phyloP scores from a whole-genome alignment of 495 filamentous ascomycete species.

The Haplographium delicatum region DNA sequence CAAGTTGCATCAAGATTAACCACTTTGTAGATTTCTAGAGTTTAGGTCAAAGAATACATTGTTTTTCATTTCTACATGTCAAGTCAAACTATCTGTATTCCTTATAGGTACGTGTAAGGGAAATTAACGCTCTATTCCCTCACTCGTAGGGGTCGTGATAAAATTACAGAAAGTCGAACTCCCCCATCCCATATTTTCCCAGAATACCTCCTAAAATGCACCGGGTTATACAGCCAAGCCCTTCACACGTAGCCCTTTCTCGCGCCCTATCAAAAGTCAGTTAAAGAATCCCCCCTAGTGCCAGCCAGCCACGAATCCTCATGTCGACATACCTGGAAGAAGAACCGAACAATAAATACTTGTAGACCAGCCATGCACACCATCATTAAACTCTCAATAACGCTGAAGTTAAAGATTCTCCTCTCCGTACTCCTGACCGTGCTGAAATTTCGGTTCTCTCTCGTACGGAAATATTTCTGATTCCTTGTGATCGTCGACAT shows the following conservation, averaged over 20 bases:
- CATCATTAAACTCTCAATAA: conserved; percentile 89
- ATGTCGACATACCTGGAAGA: conserved; percentile 72
- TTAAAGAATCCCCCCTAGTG: conserved; percentile 8
- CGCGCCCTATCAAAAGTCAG: conserved; percentile 35
- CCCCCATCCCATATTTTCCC: conserved; percentile 9
- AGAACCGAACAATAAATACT: conserved; percentile 97
- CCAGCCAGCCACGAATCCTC: background rate
- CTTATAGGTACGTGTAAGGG: background rate
- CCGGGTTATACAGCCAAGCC: background rate
- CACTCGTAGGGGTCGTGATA: conserved; percentile 6
- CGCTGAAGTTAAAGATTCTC: conserved; percentile 94
- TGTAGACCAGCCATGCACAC: conserved; percentile 94
- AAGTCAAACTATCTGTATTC: too few species aligned
- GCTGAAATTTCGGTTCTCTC: conserved; percentile 98
- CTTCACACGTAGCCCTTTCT: conserved; percentile 54
- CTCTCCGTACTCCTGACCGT: conserved; percentile 94
- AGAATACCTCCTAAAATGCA: background rate
- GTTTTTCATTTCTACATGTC: too few species aligned
- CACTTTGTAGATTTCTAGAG: too few species aligned
- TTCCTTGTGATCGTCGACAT: conserved; percentile 95
- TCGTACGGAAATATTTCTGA: conserved; percentile 98
- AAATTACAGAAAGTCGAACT: conserved; percentile 16
- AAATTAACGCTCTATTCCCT: conserved; percentile 8
- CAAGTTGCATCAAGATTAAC: too few species aligned
- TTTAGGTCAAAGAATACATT: too few species aligned